Percentiles rank a stretch among this genome's conserved stretches.
phyloP scores from a whole-genome alignment of 2,329 filamentous ascomycete genomes.

The Claviceps maximensis region DNA sequence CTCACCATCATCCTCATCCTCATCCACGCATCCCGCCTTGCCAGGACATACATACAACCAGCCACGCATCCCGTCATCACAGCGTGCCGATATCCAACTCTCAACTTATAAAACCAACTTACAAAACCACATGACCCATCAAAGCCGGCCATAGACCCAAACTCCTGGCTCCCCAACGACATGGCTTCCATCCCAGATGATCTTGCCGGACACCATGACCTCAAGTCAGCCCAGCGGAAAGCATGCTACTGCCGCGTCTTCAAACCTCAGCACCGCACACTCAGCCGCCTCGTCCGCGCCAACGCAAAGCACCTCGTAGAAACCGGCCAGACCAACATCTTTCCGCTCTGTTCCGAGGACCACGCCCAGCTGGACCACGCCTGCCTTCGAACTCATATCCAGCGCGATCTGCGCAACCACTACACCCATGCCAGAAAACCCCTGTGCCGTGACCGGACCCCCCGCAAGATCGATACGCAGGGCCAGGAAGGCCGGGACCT shows the following conservation, averaged over 20 bases:
- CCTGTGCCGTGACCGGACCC: not conserved
- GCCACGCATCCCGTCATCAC: too few species aligned
- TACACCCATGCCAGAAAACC: not conserved
- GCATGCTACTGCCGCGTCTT: conserved; percentile 1
- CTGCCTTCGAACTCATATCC: conserved; percentile 6
- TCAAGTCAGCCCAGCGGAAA: not conserved
- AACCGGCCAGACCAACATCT: conserved; percentile 4
- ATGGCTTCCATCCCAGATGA: not conserved
- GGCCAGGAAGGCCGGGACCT: conserved; percentile 21
- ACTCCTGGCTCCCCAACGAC: not conserved
- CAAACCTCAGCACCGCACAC: conserved; percentile 3
- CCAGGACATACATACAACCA: too few species aligned
- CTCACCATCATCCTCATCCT: too few species aligned
- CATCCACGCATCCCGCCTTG: too few species aligned
- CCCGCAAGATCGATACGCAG: conserved; percentile 9
- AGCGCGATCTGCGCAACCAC: conserved; percentile 5
- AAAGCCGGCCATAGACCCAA: not conserved
- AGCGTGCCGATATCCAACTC: not conserved
- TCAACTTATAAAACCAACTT: too few species aligned
- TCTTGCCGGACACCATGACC: not conserved
- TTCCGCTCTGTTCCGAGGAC: conserved; percentile 4
- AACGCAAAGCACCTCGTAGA: conserved; percentile 18
- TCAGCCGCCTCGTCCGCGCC: conserved; percentile 17
- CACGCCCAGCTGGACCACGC: conserved; percentile 12
- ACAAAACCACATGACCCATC: too few species aligned